Evolutionary conservation across 225 moss, liverwort and hornwort species (phyloP).

Genomic region (Physcomitrium patens): DNA sequence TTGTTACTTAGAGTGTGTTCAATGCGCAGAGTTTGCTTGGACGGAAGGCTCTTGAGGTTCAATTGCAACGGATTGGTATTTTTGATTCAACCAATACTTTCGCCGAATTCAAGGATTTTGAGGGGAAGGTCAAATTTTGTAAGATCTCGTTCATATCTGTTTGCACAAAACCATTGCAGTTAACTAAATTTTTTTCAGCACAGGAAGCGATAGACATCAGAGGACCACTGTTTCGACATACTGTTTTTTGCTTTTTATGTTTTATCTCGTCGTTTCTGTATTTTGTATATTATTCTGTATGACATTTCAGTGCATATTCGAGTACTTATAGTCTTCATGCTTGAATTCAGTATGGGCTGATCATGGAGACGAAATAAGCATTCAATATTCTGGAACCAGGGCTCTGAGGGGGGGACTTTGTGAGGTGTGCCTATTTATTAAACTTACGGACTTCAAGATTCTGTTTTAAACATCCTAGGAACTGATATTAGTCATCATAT

Average conservation of each 20-base stretch:
- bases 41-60: conserved; percentile 78
- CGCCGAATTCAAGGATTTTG: conserved; percentile 58
- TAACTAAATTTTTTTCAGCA: too few relatives aligned
- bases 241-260: neutral
- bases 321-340: conserved; percentile 25
- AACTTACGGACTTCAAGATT: neutral
- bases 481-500: conserved; percentile 10
- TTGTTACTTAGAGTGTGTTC: neutral
- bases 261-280: neutral
- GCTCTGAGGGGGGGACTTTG: conserved; percentile 97
- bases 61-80: conserved; percentile 73
- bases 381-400: conserved; percentile 93
- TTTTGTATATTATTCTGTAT: neutral
- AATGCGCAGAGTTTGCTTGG: conserved; percentile 83
- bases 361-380: conserved; percentile 95
- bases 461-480: neutral
- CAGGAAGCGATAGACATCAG: too few relatives aligned
- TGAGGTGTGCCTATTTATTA: conserved; percentile 53
- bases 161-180: too few relatives aligned
- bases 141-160: conserved; percentile 20
- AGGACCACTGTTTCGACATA: too few relatives aligned
- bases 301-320: neutral
- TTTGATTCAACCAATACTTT: conserved; percentile 64
- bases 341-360: conserved; percentile 86
- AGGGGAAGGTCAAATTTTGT: conserved; percentile 88